A percentile compares a stretch with the other conserved stretches of the same genome.
These are phyloP conservation scores for Solanum pennellii DNA, from an alignment of 257 asterid species.

Conservation along the genomic window DNA sequence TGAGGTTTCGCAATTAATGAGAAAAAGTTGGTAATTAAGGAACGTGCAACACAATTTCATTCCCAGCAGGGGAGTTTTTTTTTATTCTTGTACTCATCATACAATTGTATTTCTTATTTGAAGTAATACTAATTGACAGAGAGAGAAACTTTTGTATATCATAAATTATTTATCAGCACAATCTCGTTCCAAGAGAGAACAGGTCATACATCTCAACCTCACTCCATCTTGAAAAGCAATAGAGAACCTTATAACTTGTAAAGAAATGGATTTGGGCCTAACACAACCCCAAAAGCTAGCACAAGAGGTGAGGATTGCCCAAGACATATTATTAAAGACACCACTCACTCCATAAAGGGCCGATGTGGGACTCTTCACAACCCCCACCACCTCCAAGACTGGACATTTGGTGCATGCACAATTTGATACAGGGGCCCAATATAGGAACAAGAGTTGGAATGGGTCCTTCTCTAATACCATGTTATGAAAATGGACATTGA, in stretches of 20 bases:
- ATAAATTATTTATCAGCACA: not conserved
- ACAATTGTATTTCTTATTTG: not conserved
- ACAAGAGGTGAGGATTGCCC: not conserved
- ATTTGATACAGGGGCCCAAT: not conserved
- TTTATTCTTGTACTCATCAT: not conserved
- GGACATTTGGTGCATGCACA: not conserved
- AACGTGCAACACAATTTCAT: not conserved
- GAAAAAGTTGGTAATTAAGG: not conserved
- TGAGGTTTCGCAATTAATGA: not conserved
- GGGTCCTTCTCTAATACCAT: not conserved
- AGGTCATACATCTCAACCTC: not conserved
- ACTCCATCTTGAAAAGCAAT: not conserved
- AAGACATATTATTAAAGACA: not conserved
- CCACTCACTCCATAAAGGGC: not conserved
- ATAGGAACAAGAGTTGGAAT: not conserved
- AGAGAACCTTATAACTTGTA: not conserved
- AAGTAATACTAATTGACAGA: not conserved
- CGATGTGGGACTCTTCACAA: not conserved
- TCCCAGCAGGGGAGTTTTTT: not conserved
- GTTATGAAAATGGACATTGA: not conserved
- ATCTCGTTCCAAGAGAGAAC: not conserved
- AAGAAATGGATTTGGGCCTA: not conserved
- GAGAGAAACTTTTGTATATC: not conserved
- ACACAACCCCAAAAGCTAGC: not conserved
- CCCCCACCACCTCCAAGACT: not conserved